Conservation (phyloP, 2,329 filamentous ascomycete species). For the Neofusicoccum sp. region DNA sequence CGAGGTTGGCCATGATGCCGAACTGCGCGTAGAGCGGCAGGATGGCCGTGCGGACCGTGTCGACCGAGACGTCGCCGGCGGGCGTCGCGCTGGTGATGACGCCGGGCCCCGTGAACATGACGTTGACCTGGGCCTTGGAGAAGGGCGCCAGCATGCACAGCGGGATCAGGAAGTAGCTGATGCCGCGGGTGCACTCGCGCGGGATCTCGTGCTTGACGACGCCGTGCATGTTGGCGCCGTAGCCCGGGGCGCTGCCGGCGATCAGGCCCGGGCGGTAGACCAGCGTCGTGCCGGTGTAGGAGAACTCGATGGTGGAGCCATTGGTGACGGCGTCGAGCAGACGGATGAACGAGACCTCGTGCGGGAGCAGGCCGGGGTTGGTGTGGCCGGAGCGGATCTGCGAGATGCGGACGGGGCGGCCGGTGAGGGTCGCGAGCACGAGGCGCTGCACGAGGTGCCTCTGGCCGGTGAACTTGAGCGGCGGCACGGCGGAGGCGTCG, state of each 20-base stretch:
- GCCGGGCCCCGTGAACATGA: constrained; percentile 84
- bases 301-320: constrained; percentile 91
- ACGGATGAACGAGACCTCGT: constrained; percentile 94
- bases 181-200: constrained; percentile 71
- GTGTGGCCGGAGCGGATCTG: constrained; percentile 85
- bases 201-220: constrained; percentile 80
- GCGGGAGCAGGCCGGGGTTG: constrained; percentile 81
- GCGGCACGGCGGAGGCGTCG: constrained; percentile 36
- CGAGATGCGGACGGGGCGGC: constrained; percentile 84
- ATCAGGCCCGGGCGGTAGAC: constrained; percentile 91
- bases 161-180: constrained; percentile 89
- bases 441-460: constrained; percentile 80
- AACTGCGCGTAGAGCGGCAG: constrained; percentile 88
- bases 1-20: constrained; percentile 82
- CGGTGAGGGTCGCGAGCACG: constrained; percentile 86
- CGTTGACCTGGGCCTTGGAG: constrained; percentile 84
- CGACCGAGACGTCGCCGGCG: constrained; percentile 82
- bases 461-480: constrained; percentile 78
- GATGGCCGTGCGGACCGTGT: constrained; percentile 89
- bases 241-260: constrained; percentile 75
- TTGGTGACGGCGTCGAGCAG: constrained; percentile 94
- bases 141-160: constrained; percentile 90
- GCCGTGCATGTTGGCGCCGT: constrained; percentile 67
- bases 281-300: constrained; percentile 90
- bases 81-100: constrained; percentile 88